Base-by-base conservation (phyloP, 2,329 filamentous ascomycete genomes). In the Penicillium sp. region DNA sequence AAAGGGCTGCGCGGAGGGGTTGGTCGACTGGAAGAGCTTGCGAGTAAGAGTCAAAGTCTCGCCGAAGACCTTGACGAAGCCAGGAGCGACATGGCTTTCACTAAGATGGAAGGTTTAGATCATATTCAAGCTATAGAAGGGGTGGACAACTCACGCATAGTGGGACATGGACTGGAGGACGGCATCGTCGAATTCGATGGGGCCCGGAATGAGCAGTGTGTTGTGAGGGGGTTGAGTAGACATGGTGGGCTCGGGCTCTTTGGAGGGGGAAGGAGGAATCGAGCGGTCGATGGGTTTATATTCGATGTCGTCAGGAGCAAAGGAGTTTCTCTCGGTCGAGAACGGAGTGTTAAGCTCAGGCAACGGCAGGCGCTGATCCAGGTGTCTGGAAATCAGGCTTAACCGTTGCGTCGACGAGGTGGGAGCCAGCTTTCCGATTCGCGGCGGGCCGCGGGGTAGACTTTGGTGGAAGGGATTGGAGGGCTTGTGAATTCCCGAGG, bases 101-200 rank as follows among this genome's bases (percentile, higher is more conserved):
- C 91, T 96, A 61, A 52, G 51, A 52, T 50, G 23, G 56, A 53
- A 10, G 28, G 23, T 53, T 57, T 59, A 52, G 47, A 28, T 33
- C 33, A 44, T n/a, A 29, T 47, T 23, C 18, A 36, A 49, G 39
- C 4, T 47, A 42, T 45, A 4, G 8, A 9, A 16, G 39, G 39
- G 36, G 16, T 6, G 23, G 23, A 31, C 15, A 28, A 65, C 62
- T 61, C 54, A 70, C 76, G 67, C 78, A 90, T 88, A 95, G 76
- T 96, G 91, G 79, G 88, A 87, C 93, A 96, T 96, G 56, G 91
- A 90, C 74, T 92, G 84, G 47, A 96, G 85, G 56, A 97, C 93
- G 44, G 86, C 91, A 93, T 97, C 93, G 73, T 96, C 93, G 70
- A 96, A 96, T 79, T 97, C 93, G 74, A 97, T 95, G 68, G 94